Percentiles rank a stretch among this genome's conserved stretches.
phyloP scores from a whole-genome alignment of 2,329 filamentous ascomycete genomes.

The Onygenales sp. region DNA sequence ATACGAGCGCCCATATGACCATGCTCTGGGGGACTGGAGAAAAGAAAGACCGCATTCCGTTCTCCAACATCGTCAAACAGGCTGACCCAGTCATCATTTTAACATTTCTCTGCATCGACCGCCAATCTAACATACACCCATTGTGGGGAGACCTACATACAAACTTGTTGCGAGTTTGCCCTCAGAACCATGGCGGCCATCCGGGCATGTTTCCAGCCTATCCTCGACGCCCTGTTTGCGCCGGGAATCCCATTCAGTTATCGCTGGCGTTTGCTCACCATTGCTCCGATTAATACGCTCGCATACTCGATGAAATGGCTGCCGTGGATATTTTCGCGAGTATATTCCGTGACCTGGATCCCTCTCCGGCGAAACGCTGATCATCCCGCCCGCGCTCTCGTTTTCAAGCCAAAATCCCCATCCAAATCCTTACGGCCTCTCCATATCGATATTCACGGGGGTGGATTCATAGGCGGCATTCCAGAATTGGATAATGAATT shows the following conservation, averaged over 20 bases:
- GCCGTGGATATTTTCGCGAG: constrained; percentile 27
- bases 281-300: constrained; percentile 34
- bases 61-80: background rate
- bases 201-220: constrained; percentile 5
- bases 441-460: constrained; percentile 37
- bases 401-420: constrained; percentile 22
- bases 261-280: constrained; percentile 36
- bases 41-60: too few species aligned
- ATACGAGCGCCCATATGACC: too few species aligned
- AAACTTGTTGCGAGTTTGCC: background rate
- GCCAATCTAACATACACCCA: too few species aligned
- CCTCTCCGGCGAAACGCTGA: constrained; percentile 16
- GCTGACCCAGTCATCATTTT: too few species aligned
- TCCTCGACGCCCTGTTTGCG: constrained; percentile 26
- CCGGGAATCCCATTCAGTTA: constrained; percentile 27
- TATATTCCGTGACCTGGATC: constrained; percentile 27
- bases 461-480: constrained; percentile 36
- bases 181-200: background rate
- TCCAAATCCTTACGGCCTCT: constrained; percentile 24
- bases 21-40: too few species aligned
- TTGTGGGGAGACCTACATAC: too few species aligned
- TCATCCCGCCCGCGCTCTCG: constrained; percentile 22
- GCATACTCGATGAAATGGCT: constrained; percentile 28
- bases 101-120: too few species aligned
- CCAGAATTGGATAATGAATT: constrained; percentile 31